These are phyloP conservation scores for Aschersonia sp. DNA, from an alignment of 2,329 filamentous ascomycete species.

Conservation along the genomic window DNA sequence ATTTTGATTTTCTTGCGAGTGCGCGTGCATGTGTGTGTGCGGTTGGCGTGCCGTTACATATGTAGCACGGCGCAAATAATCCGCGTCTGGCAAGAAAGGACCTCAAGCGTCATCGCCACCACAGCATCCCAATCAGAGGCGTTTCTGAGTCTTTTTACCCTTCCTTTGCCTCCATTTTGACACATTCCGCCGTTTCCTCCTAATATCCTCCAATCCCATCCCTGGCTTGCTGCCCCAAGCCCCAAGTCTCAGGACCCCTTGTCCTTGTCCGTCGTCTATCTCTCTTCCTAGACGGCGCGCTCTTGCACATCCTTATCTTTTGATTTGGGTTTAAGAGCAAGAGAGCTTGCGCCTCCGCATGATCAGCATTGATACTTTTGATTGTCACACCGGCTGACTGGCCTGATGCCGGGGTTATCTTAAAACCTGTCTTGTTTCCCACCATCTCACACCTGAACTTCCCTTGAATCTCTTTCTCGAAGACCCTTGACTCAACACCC, in stretches of 20 bases:
- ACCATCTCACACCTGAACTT: too few relatives aligned
- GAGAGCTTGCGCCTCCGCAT: not conserved
- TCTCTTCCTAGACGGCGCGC: not conserved
- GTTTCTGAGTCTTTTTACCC: not conserved
- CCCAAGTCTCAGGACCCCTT: conserved; percentile 1
- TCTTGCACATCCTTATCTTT: not conserved
- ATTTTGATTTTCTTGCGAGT: not conserved
- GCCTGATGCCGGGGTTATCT: not conserved
- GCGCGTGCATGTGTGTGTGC: too few relatives aligned
- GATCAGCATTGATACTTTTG: not conserved
- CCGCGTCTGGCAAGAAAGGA: too few relatives aligned
- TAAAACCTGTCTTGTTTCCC: not conserved
- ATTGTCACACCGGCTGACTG: not conserved
- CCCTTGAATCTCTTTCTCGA: too few relatives aligned
- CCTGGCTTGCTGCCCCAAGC: not conserved
- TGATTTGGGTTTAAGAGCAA: not conserved
- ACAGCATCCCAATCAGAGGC: too few relatives aligned
- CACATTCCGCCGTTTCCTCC: not conserved
- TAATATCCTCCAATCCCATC: not conserved
- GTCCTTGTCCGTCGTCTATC: not conserved
- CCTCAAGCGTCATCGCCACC: too few relatives aligned
- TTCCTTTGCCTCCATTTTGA: not conserved
- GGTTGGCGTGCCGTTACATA: too few relatives aligned
- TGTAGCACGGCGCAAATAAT: too few relatives aligned
- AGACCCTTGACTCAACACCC: too few relatives aligned